Evolutionary conservation across 208 protist species (phyloP).

Genomic region (Acanthamoeba royreba): DNA sequence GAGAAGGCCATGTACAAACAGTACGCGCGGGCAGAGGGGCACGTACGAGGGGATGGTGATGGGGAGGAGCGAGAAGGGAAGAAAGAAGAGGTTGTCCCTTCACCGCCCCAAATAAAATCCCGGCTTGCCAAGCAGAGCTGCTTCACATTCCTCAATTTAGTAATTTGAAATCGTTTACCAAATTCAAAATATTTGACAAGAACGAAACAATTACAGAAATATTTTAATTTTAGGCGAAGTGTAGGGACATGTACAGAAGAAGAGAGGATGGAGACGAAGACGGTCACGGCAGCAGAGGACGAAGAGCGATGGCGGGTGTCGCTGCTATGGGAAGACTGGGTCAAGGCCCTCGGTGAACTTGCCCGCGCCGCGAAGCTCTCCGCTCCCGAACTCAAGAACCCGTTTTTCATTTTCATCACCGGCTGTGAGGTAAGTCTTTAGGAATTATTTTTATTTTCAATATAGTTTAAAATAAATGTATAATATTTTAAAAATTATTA

Average conservation of each 20-base stretch:
- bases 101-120: too few relatives aligned
- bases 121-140: too few relatives aligned
- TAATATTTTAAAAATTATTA: too few relatives aligned
- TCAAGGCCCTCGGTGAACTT: background rate
- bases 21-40: background rate
- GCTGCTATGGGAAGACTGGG: background rate
- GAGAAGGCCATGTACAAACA: background rate
- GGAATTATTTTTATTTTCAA: too few relatives aligned
- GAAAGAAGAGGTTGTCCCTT: background rate
- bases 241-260: background rate
- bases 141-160: too few relatives aligned
- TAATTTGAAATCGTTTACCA: too few relatives aligned
- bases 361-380: background rate
- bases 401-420: background rate
- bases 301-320: background rate
- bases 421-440: background rate
- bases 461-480: too few relatives aligned
- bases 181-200: too few relatives aligned
- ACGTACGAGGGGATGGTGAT: constrained; percentile 25
- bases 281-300: too few relatives aligned
- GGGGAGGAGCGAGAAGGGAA: background rate
- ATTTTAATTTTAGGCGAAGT: too few relatives aligned
- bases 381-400: background rate
- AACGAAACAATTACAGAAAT: too few relatives aligned
- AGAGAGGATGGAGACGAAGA: background rate